A percentile compares a stretch with the other conserved stretches of the same genome.
Evolutionary conservation across 805 yeast genomes (phyloP).

Genomic region (Pichia nakasei): DNA sequence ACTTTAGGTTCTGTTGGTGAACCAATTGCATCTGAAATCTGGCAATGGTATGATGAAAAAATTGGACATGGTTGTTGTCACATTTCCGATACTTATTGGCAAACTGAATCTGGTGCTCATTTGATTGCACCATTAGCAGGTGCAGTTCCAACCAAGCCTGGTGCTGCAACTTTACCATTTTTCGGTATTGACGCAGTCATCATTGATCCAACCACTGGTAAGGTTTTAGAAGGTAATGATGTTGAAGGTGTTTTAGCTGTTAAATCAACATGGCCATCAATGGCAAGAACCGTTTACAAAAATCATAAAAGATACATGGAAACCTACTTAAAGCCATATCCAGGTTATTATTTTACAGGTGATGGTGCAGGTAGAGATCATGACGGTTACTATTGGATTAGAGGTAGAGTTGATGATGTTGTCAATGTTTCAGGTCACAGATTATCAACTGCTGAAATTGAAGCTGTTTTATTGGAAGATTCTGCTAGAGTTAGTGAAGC

Average conservation of each 20-base stretch:
- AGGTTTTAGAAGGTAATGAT: constrained; percentile 74
- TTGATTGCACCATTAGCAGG: constrained; percentile 93
- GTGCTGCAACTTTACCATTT: constrained; percentile 94
- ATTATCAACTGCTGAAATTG: constrained; percentile 96
- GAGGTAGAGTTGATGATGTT: constrained; percentile 97
- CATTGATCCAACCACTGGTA: constrained; percentile 89
- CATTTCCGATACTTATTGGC: constrained; percentile 97
- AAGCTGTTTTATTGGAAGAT: constrained; percentile 79
- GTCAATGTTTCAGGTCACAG: constrained; percentile 98
- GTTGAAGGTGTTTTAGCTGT: constrained; percentile 96
- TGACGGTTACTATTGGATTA: constrained; percentile 95
- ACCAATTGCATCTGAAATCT: constrained; percentile 95
- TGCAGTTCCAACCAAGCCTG: constrained; percentile 90
- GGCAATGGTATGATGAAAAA: constrained; percentile 96
- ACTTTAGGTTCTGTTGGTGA: constrained; percentile 97
- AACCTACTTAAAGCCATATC: constrained; percentile 88
- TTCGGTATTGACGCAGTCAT: constrained; percentile 88
- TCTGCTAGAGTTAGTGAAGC: constrained; percentile 69
- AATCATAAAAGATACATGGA: constrained; percentile 82
- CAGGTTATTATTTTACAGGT: constrained; percentile 92
- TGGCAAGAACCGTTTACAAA: constrained; percentile 91
- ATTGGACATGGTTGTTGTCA: constrained; percentile 87
- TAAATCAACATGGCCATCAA: constrained; percentile 94
- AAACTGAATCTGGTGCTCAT: constrained; percentile 96
- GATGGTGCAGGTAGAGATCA: constrained; percentile 98